Base-by-base conservation (phyloP, 306 rosid genomes). In the Citrullus amarus region DNA sequence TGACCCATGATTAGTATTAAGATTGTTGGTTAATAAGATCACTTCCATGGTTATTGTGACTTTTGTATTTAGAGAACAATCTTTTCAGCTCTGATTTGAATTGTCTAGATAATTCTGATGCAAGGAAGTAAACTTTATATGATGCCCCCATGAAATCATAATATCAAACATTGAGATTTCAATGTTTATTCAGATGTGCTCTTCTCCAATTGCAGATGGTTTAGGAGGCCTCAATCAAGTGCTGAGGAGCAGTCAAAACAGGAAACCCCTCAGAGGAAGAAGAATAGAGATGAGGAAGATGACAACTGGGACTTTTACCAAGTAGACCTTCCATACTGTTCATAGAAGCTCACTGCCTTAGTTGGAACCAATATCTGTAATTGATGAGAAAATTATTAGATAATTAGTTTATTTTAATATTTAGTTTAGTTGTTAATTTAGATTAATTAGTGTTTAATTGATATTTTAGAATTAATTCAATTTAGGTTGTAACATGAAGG, bases 301-400 rank as follows among this genome's bases (percentile, higher is more conserved):
- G 88, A 85, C 71, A 82, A 85, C 65, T 82, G 86, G 86, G 86
- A 80, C 32, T 38, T 50, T 28, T 80, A 36, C 60, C 70, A 85
- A 36, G 86, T 85, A 71, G 80, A 82, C 39, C 82, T 82, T 80
- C 88, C 88, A 22, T 85, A 77, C 60, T 46, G 71, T 65, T 44
- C 78, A 60, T 60, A 32, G 55, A 63, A 63, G 46, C 15, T 30
- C 57, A 14, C 76, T 46, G 25, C 38, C 77, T 71, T 48, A 28
- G 8, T 16, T 3, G 51, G 39, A 43, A 34, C 58, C 16, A 46
- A 46, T 20, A 25, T 70, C 22, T 13, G 58, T 25, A 51, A 46
- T 71, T 6, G 53, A 46, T 46, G 53, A 11, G 53, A 46, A 11
- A 11, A 46, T 46, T 48, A 48, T 48, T 48, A 48, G 53, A 11